Base-by-base conservation (phyloP, 2,329 filamentous ascomycete species). In the Pseudogymnoascus sp. region DNA sequence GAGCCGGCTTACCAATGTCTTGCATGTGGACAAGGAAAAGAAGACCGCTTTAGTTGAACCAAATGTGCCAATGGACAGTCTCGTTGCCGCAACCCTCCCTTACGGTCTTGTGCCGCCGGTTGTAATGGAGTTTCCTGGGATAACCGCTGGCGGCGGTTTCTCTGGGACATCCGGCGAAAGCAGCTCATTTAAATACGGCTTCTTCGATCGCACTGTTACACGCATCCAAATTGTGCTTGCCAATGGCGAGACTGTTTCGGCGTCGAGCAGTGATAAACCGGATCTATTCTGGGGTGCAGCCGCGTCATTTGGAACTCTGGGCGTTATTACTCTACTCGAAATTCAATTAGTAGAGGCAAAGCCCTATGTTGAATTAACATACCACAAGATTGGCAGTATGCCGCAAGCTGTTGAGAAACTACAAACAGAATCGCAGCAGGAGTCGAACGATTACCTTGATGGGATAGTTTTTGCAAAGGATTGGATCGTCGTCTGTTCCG, bases 91-190 rank as follows among this genome's bases (percentile, higher is more conserved):
- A 1, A 84, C 84, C 0, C 67, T 85, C 54, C 71, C 73, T 2
- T 69, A 82, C 57, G 81, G 81, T 0, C 74, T 89, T 0, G 72
- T 89, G 0, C 85, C 81, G 0, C 81, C 80, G 0, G 84, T 89
- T 0, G 84, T 89, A 3, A 88, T 88, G 82, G 86, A 89, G 67
- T 86, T 89, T 59, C 85, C 85, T 0, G 84, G 84, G 0, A 89
- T 89, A 64, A 89, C 86, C 0, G 82, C 81, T 0, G 86, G 86
- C 11, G 86, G 86, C 2, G 85, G 84, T 0, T 89, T 86, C 69
- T 79, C 84, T 0, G 86, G 86, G 1, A 87, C 85, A 0, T 81
- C 82, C 0, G 86, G 85, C 1, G 86, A 89, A 69, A 88, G 84
- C 69, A 84, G 80, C 63, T 86, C 83, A 0, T 89, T 87, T 70